These are phyloP conservation scores for Xylariaceae sp. DNA, from an alignment of 2,329 filamentous ascomycete genomes.

Conservation along the genomic window DNA sequence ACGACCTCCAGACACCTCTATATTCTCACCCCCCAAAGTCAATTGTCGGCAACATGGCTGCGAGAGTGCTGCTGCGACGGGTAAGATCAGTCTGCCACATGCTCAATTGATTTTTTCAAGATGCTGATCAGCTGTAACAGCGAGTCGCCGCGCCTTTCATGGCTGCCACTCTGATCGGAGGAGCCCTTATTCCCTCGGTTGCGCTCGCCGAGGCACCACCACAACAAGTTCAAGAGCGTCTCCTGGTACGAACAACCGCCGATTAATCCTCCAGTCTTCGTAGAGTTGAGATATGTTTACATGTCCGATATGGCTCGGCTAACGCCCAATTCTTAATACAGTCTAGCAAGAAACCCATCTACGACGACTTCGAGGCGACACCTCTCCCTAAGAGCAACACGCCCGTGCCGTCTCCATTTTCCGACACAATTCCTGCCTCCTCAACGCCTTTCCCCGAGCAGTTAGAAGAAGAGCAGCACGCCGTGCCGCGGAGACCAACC, in stretches of 20 bases:
- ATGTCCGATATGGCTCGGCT: neutral
- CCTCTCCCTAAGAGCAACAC: constrained; percentile 41
- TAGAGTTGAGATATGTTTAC: too few species aligned
- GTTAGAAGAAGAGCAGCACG: constrained; percentile 38
- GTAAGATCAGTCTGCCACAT: constrained; percentile 45
- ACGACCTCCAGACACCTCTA: constrained; percentile 16
- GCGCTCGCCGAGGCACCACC: constrained; percentile 55
- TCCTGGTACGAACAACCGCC: constrained; percentile 15
- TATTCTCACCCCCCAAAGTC: constrained; percentile 37
- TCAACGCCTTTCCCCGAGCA: constrained; percentile 39
- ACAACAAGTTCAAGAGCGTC: constrained; percentile 33
- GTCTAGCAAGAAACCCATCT: constrained; percentile 73
- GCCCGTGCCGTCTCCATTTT: constrained; percentile 43
- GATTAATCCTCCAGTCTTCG: neutral
- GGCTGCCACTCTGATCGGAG: constrained; percentile 50
- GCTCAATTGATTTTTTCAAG: constrained; percentile 19
- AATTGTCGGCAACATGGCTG: constrained; percentile 64
- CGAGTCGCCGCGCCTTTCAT: constrained; percentile 62
- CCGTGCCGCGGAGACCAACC: constrained; percentile 62
- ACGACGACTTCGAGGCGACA: constrained; percentile 69
- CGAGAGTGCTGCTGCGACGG: constrained; percentile 65
- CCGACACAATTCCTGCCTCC: constrained; percentile 40
- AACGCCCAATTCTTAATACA: constrained; percentile 34
- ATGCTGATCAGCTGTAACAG: constrained; percentile 40
- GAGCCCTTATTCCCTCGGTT: constrained; percentile 45